phyloP scores from a whole-genome alignment of 495 filamentous ascomycete species.

The Aspergillus incahuasiensis region DNA sequence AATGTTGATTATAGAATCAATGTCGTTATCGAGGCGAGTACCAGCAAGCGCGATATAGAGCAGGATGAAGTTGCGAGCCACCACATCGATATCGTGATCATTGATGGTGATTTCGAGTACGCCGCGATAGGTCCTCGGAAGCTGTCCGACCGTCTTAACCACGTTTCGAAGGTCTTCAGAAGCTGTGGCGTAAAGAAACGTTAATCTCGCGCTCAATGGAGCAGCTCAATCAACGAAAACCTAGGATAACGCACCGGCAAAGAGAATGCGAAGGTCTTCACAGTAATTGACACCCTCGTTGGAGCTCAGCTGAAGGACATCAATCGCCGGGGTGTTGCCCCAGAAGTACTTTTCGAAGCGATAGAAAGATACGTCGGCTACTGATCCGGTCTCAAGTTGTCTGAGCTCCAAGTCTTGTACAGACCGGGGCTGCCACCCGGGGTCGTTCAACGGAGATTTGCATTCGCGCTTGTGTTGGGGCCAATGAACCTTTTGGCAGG shows the following conservation, averaged over 20 bases:
- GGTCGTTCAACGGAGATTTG: background rate
- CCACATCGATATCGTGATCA: background rate
- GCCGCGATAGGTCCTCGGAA: background rate
- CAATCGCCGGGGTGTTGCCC: background rate
- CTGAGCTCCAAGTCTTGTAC: too few relatives aligned
- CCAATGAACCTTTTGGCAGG: background rate
- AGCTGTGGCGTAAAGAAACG: background rate
- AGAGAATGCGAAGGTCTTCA: background rate
- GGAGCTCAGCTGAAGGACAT: background rate
- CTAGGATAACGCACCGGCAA: background rate
- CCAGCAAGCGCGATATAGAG: too few relatives aligned
- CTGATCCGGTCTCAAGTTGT: too few relatives aligned
- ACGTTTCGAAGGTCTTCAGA: background rate
- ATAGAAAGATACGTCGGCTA: too few relatives aligned
- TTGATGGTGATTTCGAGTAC: background rate
- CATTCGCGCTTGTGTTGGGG: background rate
- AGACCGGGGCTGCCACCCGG: background rate
- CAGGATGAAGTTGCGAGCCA: background rate
- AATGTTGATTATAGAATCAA: too few relatives aligned
- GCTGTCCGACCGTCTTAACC: background rate
- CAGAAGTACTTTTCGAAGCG: background rate
- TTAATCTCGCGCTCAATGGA: too few relatives aligned
- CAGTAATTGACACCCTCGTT: background rate
- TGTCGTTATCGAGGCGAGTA: too few relatives aligned
- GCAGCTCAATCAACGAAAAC: too few relatives aligned